Evolutionary conservation across 2,329 filamentous ascomycete genomes (phyloP).

Genomic region (Hypoxylon sp.): DNA sequence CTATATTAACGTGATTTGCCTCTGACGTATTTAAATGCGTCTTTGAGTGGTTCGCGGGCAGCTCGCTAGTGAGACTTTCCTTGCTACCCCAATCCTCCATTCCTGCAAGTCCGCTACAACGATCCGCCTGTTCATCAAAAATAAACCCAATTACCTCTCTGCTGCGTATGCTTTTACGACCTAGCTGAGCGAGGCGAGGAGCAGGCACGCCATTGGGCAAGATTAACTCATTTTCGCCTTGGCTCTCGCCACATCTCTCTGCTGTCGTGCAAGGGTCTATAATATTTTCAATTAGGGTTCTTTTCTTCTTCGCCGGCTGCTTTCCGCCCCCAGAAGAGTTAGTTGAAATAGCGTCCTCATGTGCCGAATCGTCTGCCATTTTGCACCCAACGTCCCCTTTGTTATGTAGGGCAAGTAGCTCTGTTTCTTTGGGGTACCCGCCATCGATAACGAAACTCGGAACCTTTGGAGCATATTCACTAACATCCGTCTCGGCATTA

Average conservation of each 20-base stretch:
- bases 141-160: slow-evolving; percentile 53
- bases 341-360: slow-evolving; percentile 5
- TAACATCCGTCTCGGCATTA: background rate
- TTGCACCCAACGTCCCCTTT: background rate
- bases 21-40: slow-evolving; percentile 3
- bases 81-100: slow-evolving; percentile 10
- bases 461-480: background rate
- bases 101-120: background rate
- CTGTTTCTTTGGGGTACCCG: slow-evolving; percentile 13
- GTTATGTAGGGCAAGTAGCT: slow-evolving; percentile 3
- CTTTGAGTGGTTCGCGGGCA: slow-evolving; percentile 15
- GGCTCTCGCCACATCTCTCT: slow-evolving; percentile 11
- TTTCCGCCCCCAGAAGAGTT: slow-evolving; percentile 21
- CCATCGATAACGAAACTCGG: background rate
- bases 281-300: background rate
- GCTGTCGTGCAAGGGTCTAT: slow-evolving; percentile 4
- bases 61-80: slow-evolving; percentile 1
- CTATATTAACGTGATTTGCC: slow-evolving; percentile 2
- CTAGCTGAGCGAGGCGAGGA: slow-evolving; percentile 51
- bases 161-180: slow-evolving; percentile 52
- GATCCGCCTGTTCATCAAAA: slow-evolving; percentile 48
- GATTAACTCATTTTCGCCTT: slow-evolving; percentile 17
- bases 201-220: slow-evolving; percentile 39
- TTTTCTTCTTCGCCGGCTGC: slow-evolving; percentile 26
- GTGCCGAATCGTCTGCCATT: background rate